phyloP scores from a whole-genome alignment of 257 asterid species.

The Ligustrum vulgare region DNA sequence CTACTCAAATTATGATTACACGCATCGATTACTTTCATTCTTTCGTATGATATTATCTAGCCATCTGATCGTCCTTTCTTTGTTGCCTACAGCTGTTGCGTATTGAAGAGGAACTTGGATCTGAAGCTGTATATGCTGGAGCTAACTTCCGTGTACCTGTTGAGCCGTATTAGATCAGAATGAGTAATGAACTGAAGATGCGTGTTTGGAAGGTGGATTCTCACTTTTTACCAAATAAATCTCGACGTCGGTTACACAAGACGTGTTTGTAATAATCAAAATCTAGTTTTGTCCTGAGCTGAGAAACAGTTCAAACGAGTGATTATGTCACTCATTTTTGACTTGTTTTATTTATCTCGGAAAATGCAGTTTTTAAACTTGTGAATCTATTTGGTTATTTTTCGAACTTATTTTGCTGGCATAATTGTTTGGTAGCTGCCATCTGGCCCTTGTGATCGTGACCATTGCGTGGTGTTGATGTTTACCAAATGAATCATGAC shows the following conservation, averaged over 20 bases:
- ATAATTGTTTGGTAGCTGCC: no score
- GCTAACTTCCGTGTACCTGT: conserved; percentile 85
- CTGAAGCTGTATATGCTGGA: conserved; percentile 91
- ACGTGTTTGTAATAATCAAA: conserved; percentile 20
- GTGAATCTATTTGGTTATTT: conserved; percentile 1
- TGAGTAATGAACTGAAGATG: conserved; percentile 12
- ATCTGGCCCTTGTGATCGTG: no score
- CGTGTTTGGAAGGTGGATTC: conserved; percentile 24
- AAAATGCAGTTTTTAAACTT: conserved; percentile 17
- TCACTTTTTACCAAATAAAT: conserved; percentile 28
- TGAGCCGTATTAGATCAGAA: conserved; percentile 61
- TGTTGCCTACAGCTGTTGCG: conserved; percentile 65
- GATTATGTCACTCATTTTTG: conserved; percentile 7
- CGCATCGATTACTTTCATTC: neutral
- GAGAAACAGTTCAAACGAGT: conserved; percentile 19
- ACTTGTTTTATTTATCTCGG: conserved; percentile 10
- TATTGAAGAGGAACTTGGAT: conserved; percentile 94
- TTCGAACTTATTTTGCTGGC: neutral
- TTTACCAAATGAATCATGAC: no score
- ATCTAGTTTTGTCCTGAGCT: conserved; percentile 23
- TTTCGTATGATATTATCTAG: neutral
- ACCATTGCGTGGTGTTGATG: no score
- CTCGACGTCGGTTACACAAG: conserved; percentile 4
- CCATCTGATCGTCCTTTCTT: neutral
- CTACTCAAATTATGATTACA: neutral